Evolutionary conservation across 371 early-diverging fungal genomes (phyloP).

Genomic region (Zancudomyces culisetae): DNA sequence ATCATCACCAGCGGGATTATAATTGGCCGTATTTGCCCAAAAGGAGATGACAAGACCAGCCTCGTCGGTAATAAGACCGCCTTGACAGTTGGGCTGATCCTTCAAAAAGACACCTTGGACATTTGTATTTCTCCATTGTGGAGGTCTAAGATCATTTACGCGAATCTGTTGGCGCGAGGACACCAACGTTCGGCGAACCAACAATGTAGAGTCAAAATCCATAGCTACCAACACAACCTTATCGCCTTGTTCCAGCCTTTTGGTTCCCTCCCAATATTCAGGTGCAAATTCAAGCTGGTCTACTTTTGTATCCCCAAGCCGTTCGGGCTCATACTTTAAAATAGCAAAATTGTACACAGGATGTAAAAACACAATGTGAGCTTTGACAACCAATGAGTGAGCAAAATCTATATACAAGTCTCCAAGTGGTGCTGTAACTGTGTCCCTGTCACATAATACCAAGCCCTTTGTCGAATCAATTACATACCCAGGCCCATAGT

Average conservation of each 20-base stretch:
- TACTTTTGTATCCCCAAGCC: constrained; percentile 20
- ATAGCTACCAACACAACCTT: constrained; percentile 44
- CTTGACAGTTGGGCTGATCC: constrained; percentile 58
- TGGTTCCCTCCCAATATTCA: constrained; percentile 24
- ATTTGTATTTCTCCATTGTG: constrained; percentile 58
- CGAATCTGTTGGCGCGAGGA: constrained; percentile 54
- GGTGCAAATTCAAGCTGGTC: constrained; percentile 8
- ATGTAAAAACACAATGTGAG: constrained; percentile 42
- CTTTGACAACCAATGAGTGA: constrained; percentile 49
- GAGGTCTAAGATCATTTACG: constrained; percentile 51
- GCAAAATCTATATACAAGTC: constrained; percentile 59
- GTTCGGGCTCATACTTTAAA: constrained; percentile 44
- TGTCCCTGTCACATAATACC: constrained; percentile 56
- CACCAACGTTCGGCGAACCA: constrained; percentile 40
- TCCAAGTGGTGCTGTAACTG: constrained; percentile 52
- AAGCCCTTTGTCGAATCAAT: constrained; percentile 46
- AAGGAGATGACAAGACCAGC: constrained; percentile 55
- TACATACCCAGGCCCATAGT: constrained; percentile 54
- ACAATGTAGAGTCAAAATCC: constrained; percentile 28
- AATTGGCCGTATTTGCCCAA: constrained; percentile 58
- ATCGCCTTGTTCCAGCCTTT: constrained; percentile 36
- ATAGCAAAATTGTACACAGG: constrained; percentile 68
- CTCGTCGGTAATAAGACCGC: constrained; percentile 61
- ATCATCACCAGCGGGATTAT: constrained; percentile 40
- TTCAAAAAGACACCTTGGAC: constrained; percentile 72